Percentiles rank a stretch among this genome's conserved stretches.
phyloP scores from a whole-genome alignment of 2,329 filamentous ascomycete genomes.

The Diplocarpon rosae region DNA sequence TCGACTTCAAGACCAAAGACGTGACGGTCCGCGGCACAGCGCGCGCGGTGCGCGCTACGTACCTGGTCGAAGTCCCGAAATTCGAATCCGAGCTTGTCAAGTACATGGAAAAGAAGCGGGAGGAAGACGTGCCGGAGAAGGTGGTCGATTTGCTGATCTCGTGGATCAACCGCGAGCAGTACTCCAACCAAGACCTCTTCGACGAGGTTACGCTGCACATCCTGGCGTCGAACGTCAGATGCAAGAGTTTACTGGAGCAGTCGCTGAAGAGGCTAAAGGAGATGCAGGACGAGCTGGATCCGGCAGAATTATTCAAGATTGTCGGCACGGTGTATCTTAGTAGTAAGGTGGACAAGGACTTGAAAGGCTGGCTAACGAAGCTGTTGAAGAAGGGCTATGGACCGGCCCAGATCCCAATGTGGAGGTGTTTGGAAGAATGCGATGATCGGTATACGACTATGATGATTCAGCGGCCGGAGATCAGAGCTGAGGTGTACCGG shows the following conservation, averaged over 20 bases:
- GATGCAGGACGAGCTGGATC: constrained; percentile 1
- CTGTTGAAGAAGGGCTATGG: constrained; percentile 4
- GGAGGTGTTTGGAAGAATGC: neutral
- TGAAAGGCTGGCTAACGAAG: constrained; percentile 18
- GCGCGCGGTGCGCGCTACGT: constrained; percentile 18
- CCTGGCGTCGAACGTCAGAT: constrained; percentile 12
- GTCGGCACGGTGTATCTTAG: constrained; percentile 12
- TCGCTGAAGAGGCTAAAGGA: constrained; percentile 13
- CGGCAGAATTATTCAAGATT: constrained; percentile 9
- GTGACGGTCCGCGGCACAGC: constrained; percentile 19
- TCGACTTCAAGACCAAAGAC: constrained; percentile 20
- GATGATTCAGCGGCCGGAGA: constrained; percentile 8
- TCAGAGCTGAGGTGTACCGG: neutral
- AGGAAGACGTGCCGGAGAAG: constrained; percentile 15
- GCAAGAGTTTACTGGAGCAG: constrained; percentile 15
- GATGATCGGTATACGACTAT: neutral
- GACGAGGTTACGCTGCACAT: constrained; percentile 23
- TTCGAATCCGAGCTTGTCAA: constrained; percentile 21
- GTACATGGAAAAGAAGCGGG: constrained; percentile 20
- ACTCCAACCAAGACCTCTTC: constrained; percentile 7
- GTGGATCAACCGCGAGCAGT: constrained; percentile 22
- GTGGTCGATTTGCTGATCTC: constrained; percentile 19
- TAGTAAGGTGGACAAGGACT: constrained; percentile 16
- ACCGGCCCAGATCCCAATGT: too few relatives aligned
- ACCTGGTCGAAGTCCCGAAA: constrained; percentile 17